Conservation (phyloP, 2,329 filamentous ascomycete species). For the Monosporascus sp. region DNA sequence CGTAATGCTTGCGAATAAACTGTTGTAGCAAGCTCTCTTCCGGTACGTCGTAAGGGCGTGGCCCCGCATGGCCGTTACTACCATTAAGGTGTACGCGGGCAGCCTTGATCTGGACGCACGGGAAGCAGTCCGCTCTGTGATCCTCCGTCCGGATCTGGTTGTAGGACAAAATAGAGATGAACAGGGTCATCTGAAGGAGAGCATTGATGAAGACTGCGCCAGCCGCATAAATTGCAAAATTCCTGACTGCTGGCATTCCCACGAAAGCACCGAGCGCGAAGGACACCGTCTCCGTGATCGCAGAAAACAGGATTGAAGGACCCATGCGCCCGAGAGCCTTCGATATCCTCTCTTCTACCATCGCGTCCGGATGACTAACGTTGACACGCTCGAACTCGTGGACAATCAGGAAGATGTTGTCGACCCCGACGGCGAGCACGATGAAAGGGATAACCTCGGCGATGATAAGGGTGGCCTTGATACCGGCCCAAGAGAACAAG, state of each 20-base stretch:
- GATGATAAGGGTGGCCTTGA: conserved; percentile 96
- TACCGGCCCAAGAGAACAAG: conserved; percentile 82
- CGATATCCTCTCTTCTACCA: conserved; percentile 80
- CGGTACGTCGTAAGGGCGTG: conserved; percentile 66
- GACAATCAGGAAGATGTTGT: conserved; percentile 98
- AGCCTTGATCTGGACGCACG: conserved; percentile 76
- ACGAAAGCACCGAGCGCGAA: conserved; percentile 92
- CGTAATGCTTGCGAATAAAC: conserved; percentile 88
- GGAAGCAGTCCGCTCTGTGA: conserved; percentile 84
- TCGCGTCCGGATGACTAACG: conserved; percentile 80
- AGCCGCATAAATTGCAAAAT: conserved; percentile 94
- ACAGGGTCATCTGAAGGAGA: conserved; percentile 94
- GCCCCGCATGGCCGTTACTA: conserved; percentile 53
- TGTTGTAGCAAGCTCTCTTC: conserved; percentile 80
- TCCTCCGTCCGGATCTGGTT: conserved; percentile 91
- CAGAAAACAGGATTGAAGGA: conserved; percentile 91
- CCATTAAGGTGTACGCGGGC: conserved; percentile 62
- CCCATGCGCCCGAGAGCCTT: conserved; percentile 93
- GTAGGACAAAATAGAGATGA: conserved; percentile 82
- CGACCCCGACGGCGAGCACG: conserved; percentile 91
- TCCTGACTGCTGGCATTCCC: conserved; percentile 95
- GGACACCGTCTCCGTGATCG: conserved; percentile 88
- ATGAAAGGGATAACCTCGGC: conserved; percentile 98
- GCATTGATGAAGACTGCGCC: conserved; percentile 97
- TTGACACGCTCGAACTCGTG: conserved; percentile 98